phyloP scores from a whole-genome alignment of 2,329 filamentous ascomycete species.

The Fusarium pseudonygamai region DNA sequence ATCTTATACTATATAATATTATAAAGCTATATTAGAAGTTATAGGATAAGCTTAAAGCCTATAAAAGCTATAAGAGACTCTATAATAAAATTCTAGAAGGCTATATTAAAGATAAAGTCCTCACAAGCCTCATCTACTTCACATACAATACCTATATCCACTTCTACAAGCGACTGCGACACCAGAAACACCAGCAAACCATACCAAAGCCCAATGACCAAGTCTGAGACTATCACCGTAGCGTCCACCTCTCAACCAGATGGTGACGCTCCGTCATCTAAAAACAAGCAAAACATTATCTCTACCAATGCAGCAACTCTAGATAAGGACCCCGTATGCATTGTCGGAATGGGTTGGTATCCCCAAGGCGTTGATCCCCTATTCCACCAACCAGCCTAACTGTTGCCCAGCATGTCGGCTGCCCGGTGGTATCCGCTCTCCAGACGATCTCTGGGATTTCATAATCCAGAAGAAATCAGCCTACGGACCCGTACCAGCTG shows the following conservation, averaged over 20 bases:
- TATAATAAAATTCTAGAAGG: no score
- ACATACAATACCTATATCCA: no score
- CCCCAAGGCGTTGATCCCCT: accelerated
- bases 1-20: no score
- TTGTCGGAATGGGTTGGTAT: not conserved
- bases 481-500: not conserved
- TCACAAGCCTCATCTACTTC: no score
- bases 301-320: accelerated
- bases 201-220: not conserved
- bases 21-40: no score
- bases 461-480: not conserved
- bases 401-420: not conserved
- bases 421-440: not conserved
- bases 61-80: no score
- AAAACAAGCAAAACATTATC: accelerated
- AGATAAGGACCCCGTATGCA: not conserved
- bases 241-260: accelerated
- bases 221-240: not conserved
- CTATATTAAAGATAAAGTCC: no score
- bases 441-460: not conserved
- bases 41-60: no score
- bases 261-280: accelerated
- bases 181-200: not conserved
- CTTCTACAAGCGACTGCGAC: no score
- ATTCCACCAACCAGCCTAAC: accelerated